Percentiles rank a stretch among this genome's conserved stretches.
These are phyloP conservation scores for Eucommia ulmoides DNA, from an alignment of 257 asterid species.

Conservation along the genomic window DNA sequence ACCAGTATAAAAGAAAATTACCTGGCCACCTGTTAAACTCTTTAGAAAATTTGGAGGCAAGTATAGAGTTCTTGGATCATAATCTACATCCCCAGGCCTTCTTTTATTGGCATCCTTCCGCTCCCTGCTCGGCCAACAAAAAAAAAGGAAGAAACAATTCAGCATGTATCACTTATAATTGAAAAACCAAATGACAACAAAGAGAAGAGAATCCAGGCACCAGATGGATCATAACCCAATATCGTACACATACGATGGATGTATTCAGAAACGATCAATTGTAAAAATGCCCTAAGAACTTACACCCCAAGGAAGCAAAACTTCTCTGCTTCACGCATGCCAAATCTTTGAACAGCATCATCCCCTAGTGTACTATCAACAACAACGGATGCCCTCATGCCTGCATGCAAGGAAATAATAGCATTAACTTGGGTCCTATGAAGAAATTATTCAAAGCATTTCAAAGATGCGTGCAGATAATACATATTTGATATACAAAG, in stretches of 20 bases:
- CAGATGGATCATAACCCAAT: too few relatives aligned
- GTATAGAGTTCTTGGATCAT: conserved; percentile 76
- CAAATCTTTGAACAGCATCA: conserved; percentile 56
- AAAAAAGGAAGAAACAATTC: too few relatives aligned
- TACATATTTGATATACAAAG: too few relatives aligned
- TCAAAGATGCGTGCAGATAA: neutral
- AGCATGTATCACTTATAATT: neutral
- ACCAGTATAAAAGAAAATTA: conserved; percentile 33
- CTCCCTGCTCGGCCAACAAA: conserved; percentile 33
- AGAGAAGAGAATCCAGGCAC: too few relatives aligned
- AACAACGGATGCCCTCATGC: conserved; percentile 28
- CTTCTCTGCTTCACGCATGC: conserved; percentile 52
- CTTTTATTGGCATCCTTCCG: conserved; percentile 69
- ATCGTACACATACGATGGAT: neutral
- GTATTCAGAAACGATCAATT: neutral
- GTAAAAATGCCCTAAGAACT: conserved; percentile 20
- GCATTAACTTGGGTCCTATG: neutral
- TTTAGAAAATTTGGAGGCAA: conserved; percentile 68
- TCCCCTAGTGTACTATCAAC: conserved; percentile 25
- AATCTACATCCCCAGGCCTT: conserved; percentile 57
- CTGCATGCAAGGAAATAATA: conserved; percentile 22
- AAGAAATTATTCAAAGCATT: neutral
- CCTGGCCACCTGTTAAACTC: conserved; percentile 84
- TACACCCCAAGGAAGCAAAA: conserved; percentile 65
- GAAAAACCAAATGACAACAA: neutral